Percentiles rank a stretch among this genome's conserved stretches.
These are phyloP conservation scores for Trypethelium eluteriae DNA, from an alignment of 495 filamentous ascomycete species.

Conservation along the genomic window DNA sequence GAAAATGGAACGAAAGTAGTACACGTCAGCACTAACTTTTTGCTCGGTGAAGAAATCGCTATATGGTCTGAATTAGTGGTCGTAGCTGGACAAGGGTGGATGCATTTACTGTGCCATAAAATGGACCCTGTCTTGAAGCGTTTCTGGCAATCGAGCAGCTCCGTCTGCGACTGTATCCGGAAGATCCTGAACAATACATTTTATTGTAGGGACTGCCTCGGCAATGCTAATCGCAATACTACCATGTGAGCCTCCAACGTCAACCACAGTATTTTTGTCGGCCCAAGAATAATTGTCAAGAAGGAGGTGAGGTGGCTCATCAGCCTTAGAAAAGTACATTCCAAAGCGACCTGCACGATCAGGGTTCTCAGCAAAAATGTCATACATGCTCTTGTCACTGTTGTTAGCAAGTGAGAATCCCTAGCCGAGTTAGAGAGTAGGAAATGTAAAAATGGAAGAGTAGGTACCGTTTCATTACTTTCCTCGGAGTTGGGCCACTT, in stretches of 20 bases:
- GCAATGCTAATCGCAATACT: background rate
- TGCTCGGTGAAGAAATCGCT: conserved; percentile 39
- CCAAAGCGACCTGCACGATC: background rate
- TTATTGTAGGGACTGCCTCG: background rate
- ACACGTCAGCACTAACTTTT: conserved; percentile 37
- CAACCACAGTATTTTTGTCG: conserved; percentile 31
- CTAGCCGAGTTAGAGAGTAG: too few relatives aligned
- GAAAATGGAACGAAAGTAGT: conserved; percentile 31
- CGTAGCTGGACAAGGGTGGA: too few relatives aligned
- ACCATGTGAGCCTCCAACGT: conserved; percentile 27
- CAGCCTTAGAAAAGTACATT: too few relatives aligned
- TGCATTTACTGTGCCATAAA: conserved; percentile 38
- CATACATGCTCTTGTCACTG: background rate
- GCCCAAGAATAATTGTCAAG: conserved; percentile 5
- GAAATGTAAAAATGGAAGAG: too few relatives aligned
- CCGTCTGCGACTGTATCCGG: background rate
- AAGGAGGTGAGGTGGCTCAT: too few relatives aligned
- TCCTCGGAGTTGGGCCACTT: conserved; percentile 13
- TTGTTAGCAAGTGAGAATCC: background rate
- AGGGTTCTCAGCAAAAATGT: background rate
- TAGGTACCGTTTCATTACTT: background rate
- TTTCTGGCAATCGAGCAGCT: background rate
- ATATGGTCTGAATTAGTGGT: too few relatives aligned
- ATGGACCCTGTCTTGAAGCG: conserved; percentile 21
- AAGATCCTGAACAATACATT: conserved; percentile 12